These are phyloP conservation scores for Durotheca rogersii DNA, from an alignment of 495 filamentous ascomycete genomes.

Conservation along the genomic window DNA sequence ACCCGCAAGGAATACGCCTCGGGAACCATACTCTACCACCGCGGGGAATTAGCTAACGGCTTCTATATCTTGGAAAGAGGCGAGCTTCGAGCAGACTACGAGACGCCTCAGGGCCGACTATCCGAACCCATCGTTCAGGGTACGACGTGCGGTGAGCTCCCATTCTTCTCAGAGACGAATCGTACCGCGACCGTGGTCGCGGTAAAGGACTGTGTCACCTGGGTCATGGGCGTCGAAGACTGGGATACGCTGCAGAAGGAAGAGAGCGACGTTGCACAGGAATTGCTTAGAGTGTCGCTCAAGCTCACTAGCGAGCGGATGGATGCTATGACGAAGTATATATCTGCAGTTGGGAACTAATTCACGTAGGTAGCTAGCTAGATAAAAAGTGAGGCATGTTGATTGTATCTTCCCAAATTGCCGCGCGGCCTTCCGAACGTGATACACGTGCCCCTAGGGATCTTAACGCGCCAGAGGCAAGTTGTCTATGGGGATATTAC, in stretches of 20 bases:
- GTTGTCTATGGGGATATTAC: too few species aligned
- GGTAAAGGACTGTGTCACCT: conserved; percentile 78
- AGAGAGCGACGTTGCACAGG: conserved; percentile 73
- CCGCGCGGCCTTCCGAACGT: too few species aligned
- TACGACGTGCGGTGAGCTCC: conserved; percentile 91
- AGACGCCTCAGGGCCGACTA: conserved; percentile 82
- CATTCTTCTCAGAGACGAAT: conserved; percentile 88
- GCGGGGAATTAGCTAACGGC: conserved; percentile 66
- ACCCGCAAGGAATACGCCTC: conserved; percentile 60
- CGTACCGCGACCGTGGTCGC: conserved; percentile 83
- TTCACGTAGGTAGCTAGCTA: too few species aligned
- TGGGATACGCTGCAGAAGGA: conserved; percentile 71
- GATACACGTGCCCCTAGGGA: too few species aligned
- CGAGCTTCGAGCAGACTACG: conserved; percentile 85
- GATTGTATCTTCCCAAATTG: too few species aligned
- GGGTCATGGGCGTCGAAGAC: conserved; percentile 67
- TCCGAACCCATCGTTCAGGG: conserved; percentile 92
- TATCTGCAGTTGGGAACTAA: conserved; percentile 38
- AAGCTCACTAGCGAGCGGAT: conserved; percentile 89
- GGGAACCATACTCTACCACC: conserved; percentile 72
- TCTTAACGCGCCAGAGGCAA: too few species aligned
- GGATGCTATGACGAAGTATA: conserved; percentile 75
- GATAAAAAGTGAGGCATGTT: too few species aligned
- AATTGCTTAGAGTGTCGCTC: conserved; percentile 78
- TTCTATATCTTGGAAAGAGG: conserved; percentile 94